Percentiles rank a stretch among this genome's conserved stretches.
These are phyloP conservation scores for Pugionium cornutum DNA, from an alignment of 345 rosid species.

Conservation along the genomic window DNA sequence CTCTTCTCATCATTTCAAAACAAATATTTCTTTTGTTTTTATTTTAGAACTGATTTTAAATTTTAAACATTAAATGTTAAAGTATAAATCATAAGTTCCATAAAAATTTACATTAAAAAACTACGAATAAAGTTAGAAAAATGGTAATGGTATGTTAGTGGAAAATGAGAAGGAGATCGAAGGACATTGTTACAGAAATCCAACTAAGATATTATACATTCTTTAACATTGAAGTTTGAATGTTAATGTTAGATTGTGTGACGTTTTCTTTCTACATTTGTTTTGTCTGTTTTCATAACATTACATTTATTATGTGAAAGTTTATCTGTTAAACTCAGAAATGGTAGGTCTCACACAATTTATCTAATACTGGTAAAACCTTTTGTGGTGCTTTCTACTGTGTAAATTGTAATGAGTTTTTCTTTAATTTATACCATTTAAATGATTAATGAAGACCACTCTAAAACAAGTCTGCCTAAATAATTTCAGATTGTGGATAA, in stretches of 20 bases:
- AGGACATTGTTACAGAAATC: no score
- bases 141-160: no score
- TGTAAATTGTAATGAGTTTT: not conserved
- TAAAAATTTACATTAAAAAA: no score
- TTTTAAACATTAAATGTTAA: no score
- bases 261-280: not conserved
- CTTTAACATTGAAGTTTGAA: no score
- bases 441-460: not conserved
- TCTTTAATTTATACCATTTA: not conserved
- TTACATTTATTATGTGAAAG: not conserved
- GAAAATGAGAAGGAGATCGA: no score
- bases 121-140: no score
- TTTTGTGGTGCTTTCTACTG: not conserved
- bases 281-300: not conserved
- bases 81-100: no score
- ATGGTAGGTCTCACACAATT: slow-evolving; percentile 2
- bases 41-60: no score
- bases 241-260: no score
- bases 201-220: no score
- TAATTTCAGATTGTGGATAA: not conserved
- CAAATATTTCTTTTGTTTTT: slow-evolving; percentile 27
- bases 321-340: not conserved
- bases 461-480: not conserved
- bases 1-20: slow-evolving; percentile 24
- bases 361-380: not conserved